Percentiles rank a stretch among this genome's conserved stretches.
Evolutionary conservation across 2,329 filamentous ascomycete genomes (phyloP).

Genomic region (Fulvia fulva): DNA sequence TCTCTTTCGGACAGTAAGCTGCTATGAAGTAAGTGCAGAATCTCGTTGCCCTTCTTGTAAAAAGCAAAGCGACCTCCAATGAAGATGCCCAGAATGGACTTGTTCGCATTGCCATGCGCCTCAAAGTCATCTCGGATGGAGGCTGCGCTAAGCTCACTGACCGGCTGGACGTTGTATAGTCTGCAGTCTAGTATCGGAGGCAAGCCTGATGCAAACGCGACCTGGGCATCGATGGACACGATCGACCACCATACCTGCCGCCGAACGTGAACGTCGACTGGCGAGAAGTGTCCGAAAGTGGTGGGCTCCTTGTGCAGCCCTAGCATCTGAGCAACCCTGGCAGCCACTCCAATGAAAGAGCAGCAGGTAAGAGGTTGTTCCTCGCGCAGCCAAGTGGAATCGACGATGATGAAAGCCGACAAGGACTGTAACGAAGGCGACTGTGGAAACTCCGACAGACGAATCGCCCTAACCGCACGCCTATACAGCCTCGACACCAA

Average conservation of each 20-base stretch:
- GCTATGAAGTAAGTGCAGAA: slow-evolving; percentile 21
- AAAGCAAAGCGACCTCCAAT: slow-evolving; percentile 21
- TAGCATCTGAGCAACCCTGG: slow-evolving; percentile 47
- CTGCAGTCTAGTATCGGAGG: slow-evolving; percentile 43
- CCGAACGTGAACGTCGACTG: slow-evolving; percentile 44
- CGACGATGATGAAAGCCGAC: slow-evolving; percentile 42
- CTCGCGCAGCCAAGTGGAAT: slow-evolving; percentile 39
- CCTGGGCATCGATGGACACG: slow-evolving; percentile 46
- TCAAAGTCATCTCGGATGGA: slow-evolving; percentile 41
- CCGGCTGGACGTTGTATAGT: slow-evolving; percentile 46
- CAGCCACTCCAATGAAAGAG: slow-evolving; percentile 45
- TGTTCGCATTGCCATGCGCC: slow-evolving; percentile 20
- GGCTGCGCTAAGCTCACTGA: slow-evolving; percentile 33
- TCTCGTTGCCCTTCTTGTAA: slow-evolving; percentile 21
- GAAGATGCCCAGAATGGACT: slow-evolving; percentile 21
- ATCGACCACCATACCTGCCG: slow-evolving; percentile 49
- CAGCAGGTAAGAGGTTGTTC: slow-evolving; percentile 48
- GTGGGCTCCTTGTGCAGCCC: slow-evolving; percentile 47
- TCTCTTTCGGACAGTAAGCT: slow-evolving; percentile 16
- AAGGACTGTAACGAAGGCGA: slow-evolving; percentile 44
- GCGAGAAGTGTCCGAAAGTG: slow-evolving; percentile 41
- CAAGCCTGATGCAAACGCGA: slow-evolving; percentile 48
- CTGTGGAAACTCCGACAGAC: slow-evolving; percentile 37
- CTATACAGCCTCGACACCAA: slow-evolving; percentile 20
- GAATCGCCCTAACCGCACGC: slow-evolving; percentile 20